Base-by-base conservation (phyloP, 306 rosid genomes). In the Medicago truncatula region DNA sequence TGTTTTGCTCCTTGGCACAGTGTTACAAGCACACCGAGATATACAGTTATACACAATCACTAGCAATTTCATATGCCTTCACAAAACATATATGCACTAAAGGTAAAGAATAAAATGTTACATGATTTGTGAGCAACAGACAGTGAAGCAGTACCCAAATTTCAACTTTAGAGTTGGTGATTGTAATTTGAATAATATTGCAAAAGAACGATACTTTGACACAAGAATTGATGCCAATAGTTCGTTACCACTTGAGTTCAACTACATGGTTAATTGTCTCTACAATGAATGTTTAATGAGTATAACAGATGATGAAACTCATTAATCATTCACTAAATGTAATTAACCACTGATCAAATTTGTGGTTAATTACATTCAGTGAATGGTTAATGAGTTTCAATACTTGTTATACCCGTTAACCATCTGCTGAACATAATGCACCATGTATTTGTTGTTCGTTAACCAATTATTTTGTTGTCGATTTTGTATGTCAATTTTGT, bases 141-240 rank as follows among this genome's bases (percentile, higher is more conserved):
- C 60, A 64, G 17, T 20, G 67, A 53, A 66, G 57, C 57, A 40
- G 13, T 17, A 15, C 44, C 64, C 56, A 13, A 39, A 10, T 52
- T 64, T 75, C 63, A 46, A 62, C 52, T 17, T 62, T 39, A 76
- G 68, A 56, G 34, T 75, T 25, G 36, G 16, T 66, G 67, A 56
- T 53, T 66, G 74, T 54, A 73, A 23, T 59, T 9, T 60, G 44
- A 43, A 43, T 43, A 43, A 9, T 43, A 10, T 43, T 43, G 47
- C 14, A 0, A 10, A 10, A 43, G 4, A 10, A 2, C 11, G 14
- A 10, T 43, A 10, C 12, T 9, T 41, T 43, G 50, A 44, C 50
- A 44, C 50, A 44, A 44, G 11, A 11, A 12, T 44, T 3, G 15
- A 44, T 10, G 11, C 15, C 1, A 44, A 44, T 10, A 46, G 52